Base-by-base conservation (phyloP, 2,329 filamentous ascomycete genomes). In the Aspergillus sp. region DNA sequence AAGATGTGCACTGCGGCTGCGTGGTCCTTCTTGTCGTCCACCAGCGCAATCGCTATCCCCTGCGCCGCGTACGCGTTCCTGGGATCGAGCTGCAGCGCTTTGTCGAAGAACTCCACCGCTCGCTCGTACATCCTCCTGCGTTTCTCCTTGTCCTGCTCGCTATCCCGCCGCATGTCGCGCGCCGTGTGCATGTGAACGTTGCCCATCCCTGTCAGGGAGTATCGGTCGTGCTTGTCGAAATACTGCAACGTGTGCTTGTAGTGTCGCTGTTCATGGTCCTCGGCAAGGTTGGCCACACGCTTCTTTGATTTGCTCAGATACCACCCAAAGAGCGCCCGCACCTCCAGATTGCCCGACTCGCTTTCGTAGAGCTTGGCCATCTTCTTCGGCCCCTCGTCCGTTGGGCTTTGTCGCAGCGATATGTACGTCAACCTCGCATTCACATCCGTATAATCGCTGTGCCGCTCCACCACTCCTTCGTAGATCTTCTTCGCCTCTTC, bases 31-130 rank as follows among this genome's bases (percentile, higher is more conserved):
- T 82, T 91, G 57, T 96, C 89, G 57, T 98, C 91, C 1, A 91
- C 80, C 16, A 98, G 69, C 6, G 89, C 88, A 52, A 98, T 96
- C 10, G 85, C 91, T 43, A 98, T 78, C 39, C 93, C 91, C 55
- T 98, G 91, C 2, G 91, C 91, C 5, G 93, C 93, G 56, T 93
- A 94, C 0, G 91, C 89, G 47, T 96, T 98, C 64, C 82, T 86
- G 0, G 86, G 79, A 51, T 98, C 91, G n/a, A 98, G 68, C 42
- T 93, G 86, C 14, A 98, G 68, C 4, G 89, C 89, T 64, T 98
- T 98, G 57, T 96, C 91, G 49, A 95, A 98, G 62, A 98, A 98
- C 55, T 98, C 93, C 8, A 96, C 88, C 0, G 91, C 88, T 45
- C 89, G 86, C 54, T 80, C 78, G 55, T 96, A 98, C 40, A 78